Percentiles rank a stretch among this genome's conserved stretches.
Conservation (phyloP, 2,329 filamentous ascomycete species). For the Leptographium flavum region DNA sequence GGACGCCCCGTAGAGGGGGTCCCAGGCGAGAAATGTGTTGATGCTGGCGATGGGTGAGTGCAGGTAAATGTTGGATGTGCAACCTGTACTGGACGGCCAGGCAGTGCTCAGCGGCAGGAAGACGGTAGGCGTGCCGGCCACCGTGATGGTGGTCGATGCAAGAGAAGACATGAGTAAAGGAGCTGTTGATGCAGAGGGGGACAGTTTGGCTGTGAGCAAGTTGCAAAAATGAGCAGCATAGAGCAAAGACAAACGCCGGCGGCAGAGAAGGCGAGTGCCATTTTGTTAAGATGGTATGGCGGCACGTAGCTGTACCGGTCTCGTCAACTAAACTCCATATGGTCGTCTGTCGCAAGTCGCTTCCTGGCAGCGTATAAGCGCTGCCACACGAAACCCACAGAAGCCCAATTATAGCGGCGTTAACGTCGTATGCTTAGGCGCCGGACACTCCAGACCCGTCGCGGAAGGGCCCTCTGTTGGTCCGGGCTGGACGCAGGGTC, state of each 20-base stretch:
- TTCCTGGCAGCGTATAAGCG: no score
- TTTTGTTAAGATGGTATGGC: no score
- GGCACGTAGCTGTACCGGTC: no score
- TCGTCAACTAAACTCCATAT: no score
- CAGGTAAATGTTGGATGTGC: constrained; percentile 6
- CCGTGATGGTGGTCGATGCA: constrained; percentile 3
- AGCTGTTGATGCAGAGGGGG: no score
- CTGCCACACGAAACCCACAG: neutral
- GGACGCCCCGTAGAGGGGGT: constrained; percentile 1
- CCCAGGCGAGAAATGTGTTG: constrained; percentile 6
- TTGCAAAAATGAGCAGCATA: neutral
- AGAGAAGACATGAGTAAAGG: neutral
- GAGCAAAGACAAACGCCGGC: neutral
- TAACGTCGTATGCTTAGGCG: no score
- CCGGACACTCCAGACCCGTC: no score
- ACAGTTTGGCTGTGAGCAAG: neutral
- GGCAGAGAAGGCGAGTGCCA: neutral
- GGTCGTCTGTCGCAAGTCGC: no score
- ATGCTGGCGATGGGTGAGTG: constrained; percentile 1
- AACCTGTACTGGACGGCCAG: constrained; percentile 2
- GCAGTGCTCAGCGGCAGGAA: constrained; percentile 3
- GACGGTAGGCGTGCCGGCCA: constrained; percentile 6
- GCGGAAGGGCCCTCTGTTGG: no score
- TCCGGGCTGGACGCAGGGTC: no score
- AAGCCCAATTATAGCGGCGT: neutral